Percentiles rank a stretch among this genome's conserved stretches.
Conservation (phyloP, 2,329 filamentous ascomycete genomes). For the Stagonosporopsis rhizophila region DNA sequence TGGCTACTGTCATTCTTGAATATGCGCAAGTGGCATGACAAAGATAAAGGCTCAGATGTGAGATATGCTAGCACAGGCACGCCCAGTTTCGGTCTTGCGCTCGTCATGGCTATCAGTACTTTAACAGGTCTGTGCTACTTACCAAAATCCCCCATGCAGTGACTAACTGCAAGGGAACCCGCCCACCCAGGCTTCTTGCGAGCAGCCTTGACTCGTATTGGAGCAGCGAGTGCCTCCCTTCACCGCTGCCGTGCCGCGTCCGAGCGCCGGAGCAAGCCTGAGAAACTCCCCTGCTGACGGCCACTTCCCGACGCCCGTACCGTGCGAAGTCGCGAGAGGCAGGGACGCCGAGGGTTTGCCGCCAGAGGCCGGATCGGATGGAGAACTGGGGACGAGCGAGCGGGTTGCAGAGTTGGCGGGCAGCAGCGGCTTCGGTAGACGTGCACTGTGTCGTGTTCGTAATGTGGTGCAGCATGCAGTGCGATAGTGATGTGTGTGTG, state of each 20-base stretch:
- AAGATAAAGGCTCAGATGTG: too few species aligned
- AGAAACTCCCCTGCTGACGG: constrained; percentile 7
- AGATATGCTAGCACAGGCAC: too few species aligned
- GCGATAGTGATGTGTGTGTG: not conserved
- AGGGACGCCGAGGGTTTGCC: constrained; percentile 7
- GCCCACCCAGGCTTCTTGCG: constrained; percentile 7
- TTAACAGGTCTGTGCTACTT: not conserved
- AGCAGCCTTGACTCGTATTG: constrained; percentile 1
- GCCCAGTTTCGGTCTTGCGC: not conserved
- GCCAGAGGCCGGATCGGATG: not conserved
- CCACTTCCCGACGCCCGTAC: not conserved
- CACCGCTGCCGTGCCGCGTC: not conserved
- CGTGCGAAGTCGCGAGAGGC: not conserved
- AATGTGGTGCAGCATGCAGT: not conserved
- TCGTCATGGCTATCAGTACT: not conserved
- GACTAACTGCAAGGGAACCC: constrained; percentile 4
- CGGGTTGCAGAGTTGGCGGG: constrained; percentile 4
- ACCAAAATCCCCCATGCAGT: constrained; percentile 5
- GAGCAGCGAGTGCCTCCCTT: not conserved
- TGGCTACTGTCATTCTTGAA: too few species aligned
- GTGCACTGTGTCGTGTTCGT: not conserved
- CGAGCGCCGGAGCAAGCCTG: constrained; percentile 7
- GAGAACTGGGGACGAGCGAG: constrained; percentile 6
- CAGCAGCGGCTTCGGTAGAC: not conserved
- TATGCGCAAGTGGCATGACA: too few species aligned